phyloP scores from a whole-genome alignment of 179 eudicot genomes.

The Beta macrorhiza region DNA sequence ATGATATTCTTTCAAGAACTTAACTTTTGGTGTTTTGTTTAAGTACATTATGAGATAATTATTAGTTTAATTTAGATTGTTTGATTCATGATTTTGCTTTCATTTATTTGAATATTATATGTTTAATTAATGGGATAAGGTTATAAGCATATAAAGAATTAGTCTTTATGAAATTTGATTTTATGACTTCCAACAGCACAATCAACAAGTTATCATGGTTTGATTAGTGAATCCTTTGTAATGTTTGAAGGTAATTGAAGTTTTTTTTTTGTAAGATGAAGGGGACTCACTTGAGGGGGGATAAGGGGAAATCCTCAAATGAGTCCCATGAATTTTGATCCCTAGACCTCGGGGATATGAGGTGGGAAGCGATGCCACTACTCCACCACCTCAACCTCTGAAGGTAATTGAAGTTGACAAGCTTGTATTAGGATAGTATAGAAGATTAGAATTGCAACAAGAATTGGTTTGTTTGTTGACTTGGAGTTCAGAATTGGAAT shows the following conservation, averaged over 20 bases:
- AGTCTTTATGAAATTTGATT: neutral
- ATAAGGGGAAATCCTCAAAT: too few relatives aligned
- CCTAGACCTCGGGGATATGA: too few relatives aligned
- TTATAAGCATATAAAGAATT: neutral
- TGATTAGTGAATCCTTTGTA: neutral
- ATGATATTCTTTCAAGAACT: too few relatives aligned
- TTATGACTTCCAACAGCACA: too few relatives aligned
- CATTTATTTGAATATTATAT: neutral
- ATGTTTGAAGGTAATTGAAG: neutral
- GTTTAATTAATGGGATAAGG: neutral
- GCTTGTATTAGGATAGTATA: neutral
- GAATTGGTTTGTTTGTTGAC: neutral
- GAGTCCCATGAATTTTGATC: too few relatives aligned
- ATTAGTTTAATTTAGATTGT: conserved; percentile 1
- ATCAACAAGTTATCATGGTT: neutral
- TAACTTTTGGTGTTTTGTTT: neutral
- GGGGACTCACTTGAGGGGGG: too few relatives aligned
- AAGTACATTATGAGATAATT: neutral
- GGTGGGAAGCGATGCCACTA: too few relatives aligned
- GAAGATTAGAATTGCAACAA: neutral
- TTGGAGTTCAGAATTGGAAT: neutral
- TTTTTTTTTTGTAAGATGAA: neutral
- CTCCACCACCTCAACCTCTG: too few relatives aligned
- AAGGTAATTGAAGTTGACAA: neutral
- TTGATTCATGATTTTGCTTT: neutral